These are phyloP conservation scores for Yarrowia alimentaria DNA, from an alignment of 805 yeast genomes.

Conservation along the genomic window DNA sequence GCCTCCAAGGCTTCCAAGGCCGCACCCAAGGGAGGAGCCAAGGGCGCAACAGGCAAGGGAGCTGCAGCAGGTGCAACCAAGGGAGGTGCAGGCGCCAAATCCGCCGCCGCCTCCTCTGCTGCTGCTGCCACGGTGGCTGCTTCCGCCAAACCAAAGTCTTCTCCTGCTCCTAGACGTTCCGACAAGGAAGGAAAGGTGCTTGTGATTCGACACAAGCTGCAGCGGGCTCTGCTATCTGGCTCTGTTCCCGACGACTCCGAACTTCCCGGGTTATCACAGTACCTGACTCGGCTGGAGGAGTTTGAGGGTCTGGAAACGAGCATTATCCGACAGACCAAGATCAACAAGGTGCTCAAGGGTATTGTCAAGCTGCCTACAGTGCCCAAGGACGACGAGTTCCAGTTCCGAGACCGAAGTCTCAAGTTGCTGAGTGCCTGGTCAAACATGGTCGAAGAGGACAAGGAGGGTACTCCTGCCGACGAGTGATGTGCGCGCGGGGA, in stretches of 20 bases:
- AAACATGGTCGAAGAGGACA: too few relatives aligned
- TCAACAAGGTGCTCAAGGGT: conserved; percentile 40
- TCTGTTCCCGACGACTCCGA: conserved; percentile 33
- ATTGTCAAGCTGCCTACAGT: conserved; percentile 36
- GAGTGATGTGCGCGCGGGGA: too few relatives aligned
- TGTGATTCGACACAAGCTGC: conserved; percentile 38
- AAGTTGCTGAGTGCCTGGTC: conserved; percentile 36
- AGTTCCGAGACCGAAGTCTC: conserved; percentile 36
- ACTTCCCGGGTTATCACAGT: conserved; percentile 34
- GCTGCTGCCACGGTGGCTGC: neutral
- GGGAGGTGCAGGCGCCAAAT: conserved; percentile 11
- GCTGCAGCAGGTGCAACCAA: neutral
- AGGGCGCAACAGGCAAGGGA: too few relatives aligned
- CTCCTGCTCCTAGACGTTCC: conserved; percentile 13
- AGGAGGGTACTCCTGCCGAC: too few relatives aligned
- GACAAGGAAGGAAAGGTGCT: conserved; percentile 33
- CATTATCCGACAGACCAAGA: conserved; percentile 39
- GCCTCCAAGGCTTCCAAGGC: neutral
- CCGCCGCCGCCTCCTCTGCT: conserved; percentile 19
- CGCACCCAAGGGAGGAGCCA: conserved; percentile 1
- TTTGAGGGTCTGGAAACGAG: conserved; percentile 37
- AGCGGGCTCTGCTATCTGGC: conserved; percentile 30
- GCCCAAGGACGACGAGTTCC: conserved; percentile 37
- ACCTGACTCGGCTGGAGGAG: conserved; percentile 36
- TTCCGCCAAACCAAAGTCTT: conserved; percentile 26